Conservation (phyloP, 2,329 filamentous ascomycete genomes). For the Penicillium sp. region DNA sequence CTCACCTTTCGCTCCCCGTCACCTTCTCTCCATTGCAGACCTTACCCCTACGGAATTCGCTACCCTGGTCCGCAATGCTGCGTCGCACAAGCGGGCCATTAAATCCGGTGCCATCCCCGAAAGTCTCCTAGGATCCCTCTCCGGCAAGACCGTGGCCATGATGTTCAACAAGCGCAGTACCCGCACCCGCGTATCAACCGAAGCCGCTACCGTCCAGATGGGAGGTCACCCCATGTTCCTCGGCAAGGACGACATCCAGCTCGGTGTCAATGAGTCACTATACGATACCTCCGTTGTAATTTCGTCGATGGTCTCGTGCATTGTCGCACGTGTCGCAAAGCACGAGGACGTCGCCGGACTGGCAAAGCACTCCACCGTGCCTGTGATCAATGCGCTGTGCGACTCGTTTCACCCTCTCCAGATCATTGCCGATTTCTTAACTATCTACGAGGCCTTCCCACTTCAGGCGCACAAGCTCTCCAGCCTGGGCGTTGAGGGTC, state of each 20-base stretch:
- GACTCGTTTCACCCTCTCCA: conserved; percentile 93
- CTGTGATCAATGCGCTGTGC: conserved; percentile 83
- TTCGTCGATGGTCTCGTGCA: conserved; percentile 86
- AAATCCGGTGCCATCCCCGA: conserved; percentile 66
- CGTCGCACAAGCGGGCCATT: conserved; percentile 70
- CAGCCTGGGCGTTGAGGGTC: conserved; percentile 69
- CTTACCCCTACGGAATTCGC: conserved; percentile 76
- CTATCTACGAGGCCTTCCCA: conserved; percentile 76
- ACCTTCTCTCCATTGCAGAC: conserved; percentile 89
- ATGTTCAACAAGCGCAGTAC: conserved; percentile 97
- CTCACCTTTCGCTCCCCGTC: conserved; percentile 67
- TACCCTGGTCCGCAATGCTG: conserved; percentile 78
- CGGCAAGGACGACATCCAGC: conserved; percentile 91
- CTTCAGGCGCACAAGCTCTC: conserved; percentile 41
- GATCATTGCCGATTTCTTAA: conserved; percentile 90
- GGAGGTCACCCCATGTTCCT: conserved; percentile 96
- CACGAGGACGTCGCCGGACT: conserved; percentile 73
- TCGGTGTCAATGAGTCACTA: conserved; percentile 92
- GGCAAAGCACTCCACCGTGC: conserved; percentile 71
- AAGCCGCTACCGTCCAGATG: conserved; percentile 82
- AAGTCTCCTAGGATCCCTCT: conserved; percentile 61
- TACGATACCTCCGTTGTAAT: conserved; percentile 89
- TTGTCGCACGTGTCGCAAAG: conserved; percentile 74
- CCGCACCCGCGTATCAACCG: conserved; percentile 87
- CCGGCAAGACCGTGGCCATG: conserved; percentile 83